Evolutionary conservation across 306 rosid species (phyloP).

Genomic region (Hippophae tibetana): DNA sequence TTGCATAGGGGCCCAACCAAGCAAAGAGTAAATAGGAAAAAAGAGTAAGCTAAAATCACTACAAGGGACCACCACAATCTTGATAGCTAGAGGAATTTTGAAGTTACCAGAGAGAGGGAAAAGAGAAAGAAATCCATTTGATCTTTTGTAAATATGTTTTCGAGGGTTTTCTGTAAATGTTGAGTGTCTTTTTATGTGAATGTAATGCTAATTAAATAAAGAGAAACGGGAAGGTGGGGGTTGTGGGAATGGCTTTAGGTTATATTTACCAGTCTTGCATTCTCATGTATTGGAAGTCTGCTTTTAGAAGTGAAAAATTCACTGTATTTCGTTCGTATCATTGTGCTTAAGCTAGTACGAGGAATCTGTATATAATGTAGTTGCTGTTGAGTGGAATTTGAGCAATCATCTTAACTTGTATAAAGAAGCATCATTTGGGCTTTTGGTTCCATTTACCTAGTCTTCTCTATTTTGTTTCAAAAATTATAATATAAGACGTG

Average conservation of each 20-base stretch:
- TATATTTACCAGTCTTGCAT: not conserved
- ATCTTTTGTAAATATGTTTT: slow-evolving; percentile 40
- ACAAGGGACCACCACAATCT: not conserved
- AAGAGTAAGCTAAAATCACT: slow-evolving; percentile 6
- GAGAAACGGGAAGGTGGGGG: slow-evolving; percentile 6
- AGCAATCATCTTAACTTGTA: too few relatives aligned
- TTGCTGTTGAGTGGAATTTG: slow-evolving; percentile 20
- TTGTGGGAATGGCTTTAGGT: slow-evolving; percentile 13
- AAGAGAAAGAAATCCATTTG: slow-evolving; percentile 16
- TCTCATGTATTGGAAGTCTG: not conserved
- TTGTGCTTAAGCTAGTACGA: not conserved
- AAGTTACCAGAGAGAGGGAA: slow-evolving; percentile 20
- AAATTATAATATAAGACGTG: too few relatives aligned
- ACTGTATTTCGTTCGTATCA: slow-evolving; percentile 17
- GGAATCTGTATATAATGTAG: slow-evolving; percentile 42
- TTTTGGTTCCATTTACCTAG: too few relatives aligned
- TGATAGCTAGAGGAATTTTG: slow-evolving; percentile 39
- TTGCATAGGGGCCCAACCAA: slow-evolving; percentile 40
- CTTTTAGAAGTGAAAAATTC: slow-evolving; percentile 7
- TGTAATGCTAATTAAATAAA: slow-evolving; percentile 15
- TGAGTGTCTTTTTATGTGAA: slow-evolving; percentile 24
- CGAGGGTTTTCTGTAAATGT: slow-evolving; percentile 3
- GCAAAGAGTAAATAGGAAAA: not conserved
- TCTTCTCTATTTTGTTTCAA: too few relatives aligned
- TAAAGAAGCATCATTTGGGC: too few relatives aligned